These are phyloP conservation scores for Cymbopogon citratus DNA, from an alignment of 176 grass and related monocot genomes.

Conservation along the genomic window DNA sequence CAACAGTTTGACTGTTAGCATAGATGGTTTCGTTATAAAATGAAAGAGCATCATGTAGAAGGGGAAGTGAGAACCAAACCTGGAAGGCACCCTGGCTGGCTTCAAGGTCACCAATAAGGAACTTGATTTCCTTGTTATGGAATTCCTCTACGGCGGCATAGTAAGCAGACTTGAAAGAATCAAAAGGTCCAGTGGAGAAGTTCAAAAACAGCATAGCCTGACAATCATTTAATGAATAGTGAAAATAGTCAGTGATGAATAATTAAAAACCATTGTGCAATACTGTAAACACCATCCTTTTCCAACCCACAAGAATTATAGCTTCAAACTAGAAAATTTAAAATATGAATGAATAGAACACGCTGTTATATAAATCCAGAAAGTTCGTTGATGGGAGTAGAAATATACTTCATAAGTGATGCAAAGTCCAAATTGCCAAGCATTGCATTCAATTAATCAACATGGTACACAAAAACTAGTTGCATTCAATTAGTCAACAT, in stretches of 20 bases:
- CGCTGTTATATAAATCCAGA: neutral
- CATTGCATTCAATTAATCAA: neutral
- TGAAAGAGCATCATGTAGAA: neutral
- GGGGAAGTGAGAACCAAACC: constrained; percentile 38
- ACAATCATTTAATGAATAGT: constrained; percentile 13
- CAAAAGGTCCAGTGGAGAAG: constrained; percentile 60
- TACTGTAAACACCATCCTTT: neutral
- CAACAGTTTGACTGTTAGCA: constrained; percentile 22
- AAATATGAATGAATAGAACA: neutral
- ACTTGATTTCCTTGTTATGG: constrained; percentile 67
- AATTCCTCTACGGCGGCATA: constrained; percentile 54
- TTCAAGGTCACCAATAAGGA: constrained; percentile 89
- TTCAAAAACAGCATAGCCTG: constrained; percentile 88
- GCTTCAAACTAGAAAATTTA: neutral
- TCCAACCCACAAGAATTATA: neutral
- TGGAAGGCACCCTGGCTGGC: constrained; percentile 75
- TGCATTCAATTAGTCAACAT: neutral
- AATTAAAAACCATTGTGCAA: neutral
- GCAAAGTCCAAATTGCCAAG: neutral
- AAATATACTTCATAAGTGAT: neutral
- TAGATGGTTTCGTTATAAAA: neutral
- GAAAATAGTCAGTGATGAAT: neutral
- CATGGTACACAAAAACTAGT: neutral
- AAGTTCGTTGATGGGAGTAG: neutral
- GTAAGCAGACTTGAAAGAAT: constrained; percentile 66